A percentile compares a stretch with the other conserved stretches of the same genome.
These are phyloP conservation scores for Colletotrichum orbiculare DNA, from an alignment of 2,329 filamentous ascomycete species.

Conservation along the genomic window DNA sequence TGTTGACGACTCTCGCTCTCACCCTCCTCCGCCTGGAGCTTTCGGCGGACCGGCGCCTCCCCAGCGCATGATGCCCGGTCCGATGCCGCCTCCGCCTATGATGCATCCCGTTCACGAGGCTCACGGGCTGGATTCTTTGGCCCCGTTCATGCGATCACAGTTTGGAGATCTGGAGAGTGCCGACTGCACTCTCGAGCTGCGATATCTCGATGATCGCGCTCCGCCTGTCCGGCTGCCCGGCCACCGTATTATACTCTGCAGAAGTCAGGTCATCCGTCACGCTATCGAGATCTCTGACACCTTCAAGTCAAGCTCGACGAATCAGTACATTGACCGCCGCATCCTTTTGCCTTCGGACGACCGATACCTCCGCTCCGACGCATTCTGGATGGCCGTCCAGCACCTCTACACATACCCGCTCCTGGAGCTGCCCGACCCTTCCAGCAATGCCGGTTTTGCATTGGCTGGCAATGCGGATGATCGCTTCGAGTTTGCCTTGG, in stretches of 20 bases:
- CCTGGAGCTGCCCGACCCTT: slow-evolving; percentile 49
- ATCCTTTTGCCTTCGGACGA: slow-evolving; percentile 62
- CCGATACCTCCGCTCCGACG: slow-evolving; percentile 64
- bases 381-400: slow-evolving; percentile 68
- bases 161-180: slow-evolving; percentile 52
- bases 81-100: slow-evolving; percentile 39
- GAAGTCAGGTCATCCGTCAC: slow-evolving; percentile 55
- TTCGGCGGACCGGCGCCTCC: slow-evolving; percentile 37
- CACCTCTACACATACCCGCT: slow-evolving; percentile 67
- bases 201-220: slow-evolving; percentile 53
- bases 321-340: slow-evolving; percentile 45
- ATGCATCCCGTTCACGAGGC: slow-evolving; percentile 36
- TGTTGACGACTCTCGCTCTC: slow-evolving; percentile 45
- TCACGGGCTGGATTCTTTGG: slow-evolving; percentile 48
- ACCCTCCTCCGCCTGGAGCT: slow-evolving; percentile 15
- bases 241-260: slow-evolving; percentile 66
- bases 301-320: slow-evolving; percentile 34
- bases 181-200: slow-evolving; percentile 60
- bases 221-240: slow-evolving; percentile 58
- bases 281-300: slow-evolving; percentile 37
- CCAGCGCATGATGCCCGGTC: slow-evolving; percentile 45
- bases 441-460: slow-evolving; percentile 44
- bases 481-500: slow-evolving; percentile 67
- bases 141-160: slow-evolving; percentile 52
- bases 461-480: slow-evolving; percentile 54